Evolutionary conservation across 352 stramenopile genomes (phyloP).

Genomic region (Phytophthora syringae): DNA sequence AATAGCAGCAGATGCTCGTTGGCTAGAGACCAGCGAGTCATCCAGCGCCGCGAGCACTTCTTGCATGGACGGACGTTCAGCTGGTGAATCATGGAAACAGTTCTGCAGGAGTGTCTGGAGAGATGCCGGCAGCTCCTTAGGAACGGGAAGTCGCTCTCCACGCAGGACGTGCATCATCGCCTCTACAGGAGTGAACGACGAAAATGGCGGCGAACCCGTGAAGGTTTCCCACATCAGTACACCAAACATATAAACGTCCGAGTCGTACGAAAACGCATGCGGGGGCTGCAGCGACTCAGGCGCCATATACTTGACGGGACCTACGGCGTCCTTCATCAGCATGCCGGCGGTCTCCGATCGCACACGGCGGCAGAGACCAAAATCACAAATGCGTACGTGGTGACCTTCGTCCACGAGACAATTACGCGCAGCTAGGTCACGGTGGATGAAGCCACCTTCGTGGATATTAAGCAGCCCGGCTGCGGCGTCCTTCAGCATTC

Average conservation of each 20-base stretch:
- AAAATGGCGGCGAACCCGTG: conserved; percentile 59
- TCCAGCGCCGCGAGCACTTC: conserved; percentile 64
- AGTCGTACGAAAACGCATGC: conserved; percentile 78
- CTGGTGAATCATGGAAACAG: conserved; percentile 73
- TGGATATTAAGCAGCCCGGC: conserved; percentile 84
- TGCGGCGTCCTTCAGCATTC: conserved; percentile 78
- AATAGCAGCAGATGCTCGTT: conserved; percentile 27
- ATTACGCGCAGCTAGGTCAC: conserved; percentile 81
- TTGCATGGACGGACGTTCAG: conserved; percentile 71
- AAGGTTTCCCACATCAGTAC: conserved; percentile 88
- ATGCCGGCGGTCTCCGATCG: conserved; percentile 52
- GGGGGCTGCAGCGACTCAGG: conserved; percentile 80
- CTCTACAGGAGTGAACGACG: conserved; percentile 58
- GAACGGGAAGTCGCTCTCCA: conserved; percentile 64
- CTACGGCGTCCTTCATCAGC: conserved; percentile 71
- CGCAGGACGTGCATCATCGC: conserved; percentile 69
- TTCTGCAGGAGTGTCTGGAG: conserved; percentile 67
- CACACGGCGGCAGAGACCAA: conserved; percentile 76
- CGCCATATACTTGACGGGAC: conserved; percentile 86
- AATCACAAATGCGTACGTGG: conserved; percentile 80
- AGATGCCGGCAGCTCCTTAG: conserved; percentile 47
- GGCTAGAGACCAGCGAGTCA: conserved; percentile 32
- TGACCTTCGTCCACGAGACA: conserved; percentile 72
- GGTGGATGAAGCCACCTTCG: conserved; percentile 86
- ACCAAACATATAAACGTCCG: conserved; percentile 86